Base-by-base conservation (phyloP, 2,329 filamentous ascomycete genomes). In the Alternaria sp. region DNA sequence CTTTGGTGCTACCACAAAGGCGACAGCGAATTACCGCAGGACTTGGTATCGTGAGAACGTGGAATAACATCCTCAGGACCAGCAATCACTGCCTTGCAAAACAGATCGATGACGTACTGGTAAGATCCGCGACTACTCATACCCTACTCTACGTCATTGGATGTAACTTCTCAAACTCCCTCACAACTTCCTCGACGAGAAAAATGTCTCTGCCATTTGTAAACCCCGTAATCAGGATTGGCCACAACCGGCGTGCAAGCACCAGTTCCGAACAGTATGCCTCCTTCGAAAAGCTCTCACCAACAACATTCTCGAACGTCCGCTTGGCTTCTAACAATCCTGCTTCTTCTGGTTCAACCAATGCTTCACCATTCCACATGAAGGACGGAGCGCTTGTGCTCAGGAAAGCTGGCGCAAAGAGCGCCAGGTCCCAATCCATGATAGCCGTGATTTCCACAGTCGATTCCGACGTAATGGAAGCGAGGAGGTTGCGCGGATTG, bases 391-490 rank as follows among this genome's bases (percentile, higher is more conserved):
- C 43, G 11, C 56, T 34, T 22, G 48, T 68, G 4, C 52, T 49
- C 28, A 67, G 27, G 22, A 72, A 69, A 30, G 57, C 54, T 9
- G 73, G 72, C 7, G 49, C 62, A 22, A 74, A 67, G n/a, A 59
- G 18, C 2, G 74, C 72, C 9, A 22, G 18, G 36, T 72, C 69
- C 68, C 70, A 73, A 51, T 71, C 69, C 3, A 75, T 22, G 22
- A 74, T 63, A 3, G 63, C 71, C 11, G 60, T 71, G 9, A 74
- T 67, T 9, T 25, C 14, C 6, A 56, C 34, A 9, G n/a, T 48
- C 12, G 25, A 28, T 11, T 50, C 44, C 6, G 25, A 28, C 1
- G 32, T 27, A 2, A 49, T n/a, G 20, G 41, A 28, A n/a, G 44
- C 22, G 3, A 56, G 54, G 6, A 56, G 8, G 14, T 56, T 30